Evolutionary conservation across 202 grass and related monocot genomes (phyloP).

Genomic region (Schoenoplectus triqueter): DNA sequence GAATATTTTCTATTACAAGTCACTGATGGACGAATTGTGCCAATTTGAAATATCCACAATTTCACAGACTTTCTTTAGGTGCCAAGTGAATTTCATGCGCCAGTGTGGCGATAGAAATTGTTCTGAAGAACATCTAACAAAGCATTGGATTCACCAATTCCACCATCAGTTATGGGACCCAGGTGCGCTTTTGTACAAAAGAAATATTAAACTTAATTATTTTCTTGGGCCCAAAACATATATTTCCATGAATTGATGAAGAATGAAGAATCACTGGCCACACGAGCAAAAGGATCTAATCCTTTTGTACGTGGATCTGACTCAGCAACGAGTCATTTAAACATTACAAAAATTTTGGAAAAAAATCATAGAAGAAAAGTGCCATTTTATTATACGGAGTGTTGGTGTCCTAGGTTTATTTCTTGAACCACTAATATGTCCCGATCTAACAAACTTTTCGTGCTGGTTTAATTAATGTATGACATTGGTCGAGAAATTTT

Average conservation of each 20-base stretch:
- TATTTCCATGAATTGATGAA: background rate
- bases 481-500: constrained; percentile 7
- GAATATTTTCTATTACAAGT: no score
- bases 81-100: no score
- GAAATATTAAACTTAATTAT: background rate
- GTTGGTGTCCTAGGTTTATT: constrained; percentile 26
- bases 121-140: no score
- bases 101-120: no score
- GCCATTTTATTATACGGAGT: background rate
- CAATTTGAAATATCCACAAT: no score
- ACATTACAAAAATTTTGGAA: background rate
- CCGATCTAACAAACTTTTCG: background rate
- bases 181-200: constrained; percentile 17
- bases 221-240: constrained; percentile 2
- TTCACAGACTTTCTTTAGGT: no score
- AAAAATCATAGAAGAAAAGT: background rate
- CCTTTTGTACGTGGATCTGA: constrained; percentile 34
- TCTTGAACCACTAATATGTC: background rate
- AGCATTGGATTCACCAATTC: no score
- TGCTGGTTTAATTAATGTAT: background rate
- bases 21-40: no score
- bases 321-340: constrained; percentile 29
- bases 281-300: constrained; percentile 23
- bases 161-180: background rate
- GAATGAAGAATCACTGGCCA: constrained; percentile 3